These are phyloP conservation scores for Nemophila menziesii DNA, from an alignment of 257 asterid genomes.

Conservation along the genomic window DNA sequence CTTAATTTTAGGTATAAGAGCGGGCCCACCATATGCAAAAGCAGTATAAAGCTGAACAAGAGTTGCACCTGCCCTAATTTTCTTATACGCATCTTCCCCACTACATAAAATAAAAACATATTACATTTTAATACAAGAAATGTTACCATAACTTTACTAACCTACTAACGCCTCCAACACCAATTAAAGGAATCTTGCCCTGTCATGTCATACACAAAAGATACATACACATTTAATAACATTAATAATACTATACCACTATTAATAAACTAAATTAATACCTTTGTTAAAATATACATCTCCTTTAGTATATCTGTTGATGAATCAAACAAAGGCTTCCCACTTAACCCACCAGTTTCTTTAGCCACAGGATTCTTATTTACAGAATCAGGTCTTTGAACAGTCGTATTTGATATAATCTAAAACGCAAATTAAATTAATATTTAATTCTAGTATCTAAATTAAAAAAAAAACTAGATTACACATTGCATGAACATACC, in stretches of 20 bases:
- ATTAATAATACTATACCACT: too few species aligned
- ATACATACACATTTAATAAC: not conserved
- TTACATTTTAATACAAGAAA: not conserved
- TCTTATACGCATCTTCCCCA: slow-evolving; percentile 93
- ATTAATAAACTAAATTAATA: too few species aligned
- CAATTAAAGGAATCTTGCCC: slow-evolving; percentile 83
- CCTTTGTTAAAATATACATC: slow-evolving; percentile 90
- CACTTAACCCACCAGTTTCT: slow-evolving; percentile 96
- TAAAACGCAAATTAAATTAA: slow-evolving; percentile 22
- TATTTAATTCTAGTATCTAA: too few species aligned
- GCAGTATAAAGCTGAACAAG: slow-evolving; percentile 94
- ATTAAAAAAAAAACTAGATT: not conserved
- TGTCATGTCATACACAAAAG: slow-evolving; percentile 8
- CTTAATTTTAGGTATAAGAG: slow-evolving; percentile 88
- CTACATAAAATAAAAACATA: slow-evolving; percentile 20
- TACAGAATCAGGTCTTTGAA: slow-evolving; percentile 74
- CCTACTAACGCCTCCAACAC: slow-evolving; percentile 97
- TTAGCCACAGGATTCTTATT: slow-evolving; percentile 44
- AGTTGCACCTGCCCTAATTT: slow-evolving; percentile 89
- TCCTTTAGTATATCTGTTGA: slow-evolving; percentile 77
- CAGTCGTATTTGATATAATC: slow-evolving; percentile 87
- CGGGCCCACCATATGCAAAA: slow-evolving; percentile 95
- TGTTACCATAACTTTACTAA: slow-evolving; percentile 13
- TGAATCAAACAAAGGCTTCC: slow-evolving; percentile 56
- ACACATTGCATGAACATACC: slow-evolving; percentile 36